Evolutionary conservation across 2,329 filamentous ascomycete genomes (phyloP).

Genomic region (Pyricularia grisea): DNA sequence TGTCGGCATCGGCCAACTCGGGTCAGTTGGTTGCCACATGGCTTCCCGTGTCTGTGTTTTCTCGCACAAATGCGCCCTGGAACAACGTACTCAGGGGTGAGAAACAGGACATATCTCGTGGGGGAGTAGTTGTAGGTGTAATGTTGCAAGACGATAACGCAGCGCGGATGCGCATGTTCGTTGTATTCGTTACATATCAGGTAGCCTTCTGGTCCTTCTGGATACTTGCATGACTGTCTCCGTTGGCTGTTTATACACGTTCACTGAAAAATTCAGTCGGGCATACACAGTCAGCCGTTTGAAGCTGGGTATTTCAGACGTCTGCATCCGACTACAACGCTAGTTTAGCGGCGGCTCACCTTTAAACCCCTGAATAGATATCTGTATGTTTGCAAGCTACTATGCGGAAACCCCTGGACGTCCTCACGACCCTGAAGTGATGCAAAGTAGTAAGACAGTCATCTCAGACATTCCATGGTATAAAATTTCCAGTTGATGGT

Average conservation of each 20-base stretch:
- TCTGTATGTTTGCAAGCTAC: background rate
- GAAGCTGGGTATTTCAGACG: background rate
- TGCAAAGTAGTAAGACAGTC: background rate
- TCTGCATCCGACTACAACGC: background rate
- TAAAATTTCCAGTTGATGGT: no score
- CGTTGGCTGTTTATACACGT: no score
- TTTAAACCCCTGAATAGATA: background rate
- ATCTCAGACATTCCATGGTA: background rate
- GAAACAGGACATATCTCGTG: background rate
- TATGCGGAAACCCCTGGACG: background rate
- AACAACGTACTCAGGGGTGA: no score
- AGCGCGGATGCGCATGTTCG: no score
- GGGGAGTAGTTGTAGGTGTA: background rate
- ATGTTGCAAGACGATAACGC: background rate
- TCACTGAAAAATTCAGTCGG: no score
- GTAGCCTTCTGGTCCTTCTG: no score
- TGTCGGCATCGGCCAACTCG: background rate
- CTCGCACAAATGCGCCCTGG: background rate
- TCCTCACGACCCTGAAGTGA: background rate
- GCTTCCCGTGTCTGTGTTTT: background rate
- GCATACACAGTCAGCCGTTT: background rate
- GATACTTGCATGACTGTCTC: no score
- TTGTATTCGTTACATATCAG: no score
- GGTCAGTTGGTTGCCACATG: background rate
- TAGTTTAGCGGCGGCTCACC: background rate